Evolutionary conservation across 257 asterid species (phyloP).

Genomic region (Ilex asprella): DNA sequence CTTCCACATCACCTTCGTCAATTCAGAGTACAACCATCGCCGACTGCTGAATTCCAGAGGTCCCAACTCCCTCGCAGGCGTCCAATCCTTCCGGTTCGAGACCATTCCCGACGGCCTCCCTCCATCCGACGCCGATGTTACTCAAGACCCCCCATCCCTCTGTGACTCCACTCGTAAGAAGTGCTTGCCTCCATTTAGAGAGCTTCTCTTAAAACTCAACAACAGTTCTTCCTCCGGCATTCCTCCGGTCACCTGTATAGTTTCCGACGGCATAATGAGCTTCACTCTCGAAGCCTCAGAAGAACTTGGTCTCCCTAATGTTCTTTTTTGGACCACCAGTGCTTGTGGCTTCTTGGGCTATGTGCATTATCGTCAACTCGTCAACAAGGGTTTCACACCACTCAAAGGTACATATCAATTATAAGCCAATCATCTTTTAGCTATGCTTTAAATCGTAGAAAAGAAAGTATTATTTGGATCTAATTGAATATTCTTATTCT

Average conservation of each 20-base stretch:
- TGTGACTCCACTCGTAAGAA: conserved; percentile 15
- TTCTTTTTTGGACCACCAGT: conserved; percentile 16
- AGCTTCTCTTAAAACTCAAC: conserved; percentile 12
- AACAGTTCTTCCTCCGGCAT: not conserved
- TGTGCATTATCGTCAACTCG: conserved; percentile 12
- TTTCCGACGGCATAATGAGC: conserved; percentile 22
- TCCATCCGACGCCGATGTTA: conserved; percentile 14
- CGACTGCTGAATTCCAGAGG: conserved; percentile 13
- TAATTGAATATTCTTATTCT: too few species aligned
- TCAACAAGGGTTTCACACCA: conserved; percentile 13
- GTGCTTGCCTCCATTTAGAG: conserved; percentile 15
- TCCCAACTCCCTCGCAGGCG: conserved; percentile 3
- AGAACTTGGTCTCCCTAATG: conserved; percentile 15
- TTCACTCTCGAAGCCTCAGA: conserved; percentile 12
- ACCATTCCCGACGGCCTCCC: conserved; percentile 28
- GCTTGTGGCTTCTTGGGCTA: conserved; percentile 17
- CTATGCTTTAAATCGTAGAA: not conserved
- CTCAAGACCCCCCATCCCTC: conserved; percentile 15
- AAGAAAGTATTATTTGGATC: not conserved
- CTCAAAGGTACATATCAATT: conserved; percentile 13
- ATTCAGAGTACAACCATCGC: conserved; percentile 22
- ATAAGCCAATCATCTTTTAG: not conserved
- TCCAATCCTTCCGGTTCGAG: conserved; percentile 14
- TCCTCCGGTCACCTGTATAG: conserved; percentile 18
- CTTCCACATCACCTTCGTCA: conserved; percentile 27